Evolutionary conservation across 495 filamentous ascomycete species (phyloP).

Genomic region (Tirmania nivea): DNA sequence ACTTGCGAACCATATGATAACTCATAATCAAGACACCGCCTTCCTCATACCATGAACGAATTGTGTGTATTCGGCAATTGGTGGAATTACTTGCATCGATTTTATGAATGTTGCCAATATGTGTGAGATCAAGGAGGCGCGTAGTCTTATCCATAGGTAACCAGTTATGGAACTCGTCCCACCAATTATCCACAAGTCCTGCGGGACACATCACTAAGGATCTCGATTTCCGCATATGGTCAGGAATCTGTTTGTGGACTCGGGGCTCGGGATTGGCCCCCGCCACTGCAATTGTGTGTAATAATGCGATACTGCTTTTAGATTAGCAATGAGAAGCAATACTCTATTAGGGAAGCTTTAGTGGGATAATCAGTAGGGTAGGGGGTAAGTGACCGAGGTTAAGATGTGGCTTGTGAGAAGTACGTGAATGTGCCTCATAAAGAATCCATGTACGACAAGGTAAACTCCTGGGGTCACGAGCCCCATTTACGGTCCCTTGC

Average conservation of each 20-base stretch:
- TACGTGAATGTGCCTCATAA: too few species aligned
- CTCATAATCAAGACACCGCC: slow-evolving; percentile 60
- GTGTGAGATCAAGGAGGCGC: slow-evolving; percentile 4
- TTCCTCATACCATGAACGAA: slow-evolving; percentile 36
- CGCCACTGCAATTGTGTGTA: slow-evolving; percentile 50
- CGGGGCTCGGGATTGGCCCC: slow-evolving; percentile 33
- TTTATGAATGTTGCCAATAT: slow-evolving; percentile 12
- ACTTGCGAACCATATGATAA: slow-evolving; percentile 41
- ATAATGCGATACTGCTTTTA: slow-evolving; percentile 40
- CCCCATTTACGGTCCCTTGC: slow-evolving; percentile 1
- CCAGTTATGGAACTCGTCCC: slow-evolving; percentile 55
- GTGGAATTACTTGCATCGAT: slow-evolving; percentile 10
- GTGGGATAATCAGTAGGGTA: too few species aligned
- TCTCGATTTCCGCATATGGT: slow-evolving; percentile 34
- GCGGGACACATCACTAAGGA: slow-evolving; percentile 59
- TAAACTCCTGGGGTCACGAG: background rate
- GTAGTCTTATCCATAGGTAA: slow-evolving; percentile 21
- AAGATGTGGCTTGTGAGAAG: too few species aligned
- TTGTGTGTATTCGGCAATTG: slow-evolving; percentile 21
- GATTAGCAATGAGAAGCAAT: background rate
- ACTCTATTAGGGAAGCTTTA: background rate
- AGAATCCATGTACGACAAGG: too few species aligned
- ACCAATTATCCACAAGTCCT: slow-evolving; percentile 60
- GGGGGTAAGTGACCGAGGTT: too few species aligned
- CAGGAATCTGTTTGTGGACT: slow-evolving; percentile 44